Evolutionary conservation across 2,329 filamentous ascomycete genomes (phyloP), one percentile per base, ranked within the genome.

Genomic region (Trichoderma koningiopsis): DNA sequence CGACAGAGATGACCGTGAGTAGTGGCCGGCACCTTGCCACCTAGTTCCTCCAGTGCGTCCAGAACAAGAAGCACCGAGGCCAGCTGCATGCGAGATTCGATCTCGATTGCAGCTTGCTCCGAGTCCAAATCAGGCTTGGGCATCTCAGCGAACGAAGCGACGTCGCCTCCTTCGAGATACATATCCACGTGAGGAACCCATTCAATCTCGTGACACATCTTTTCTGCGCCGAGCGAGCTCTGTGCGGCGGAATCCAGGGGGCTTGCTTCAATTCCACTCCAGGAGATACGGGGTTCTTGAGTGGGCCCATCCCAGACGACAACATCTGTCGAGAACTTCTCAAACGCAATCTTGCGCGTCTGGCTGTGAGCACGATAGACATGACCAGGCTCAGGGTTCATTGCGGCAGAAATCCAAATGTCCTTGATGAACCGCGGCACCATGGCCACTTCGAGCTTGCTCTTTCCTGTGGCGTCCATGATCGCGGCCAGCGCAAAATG

Each of bases 371-470:
- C 27, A 27, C 27, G 27, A 27, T 27, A 27, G 27, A 27, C 27
- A 27, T 27, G 27, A 27, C 27, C 27, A 27, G 27, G 27, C 27
- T 27, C 27, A 27, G 27, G 4, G 27, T 27, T 27, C 27, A 27
- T 2, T 27, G 27, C 27, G 2, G 58, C 58, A 31, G 58, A 60
- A 6, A 60, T 60, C 13, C 58, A 37, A n/a, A 60, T 37, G 29
- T 60, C 58, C 14, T 47, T 60, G 58, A 60, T 60, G 11, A 60
- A 60, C 19, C 37, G 43, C 37, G 58, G 58, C 3, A 60, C 58
- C 58, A 60, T 60, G 13, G 58, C 37, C n/a, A 37, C 43, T 16
- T 60, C 58, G 10, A 60, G 19, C 0, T 37, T 60, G 1, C 13
- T 60, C 22, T 60, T 60, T 11, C 47, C 37, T 13, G 58, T 60